phyloP scores from a whole-genome alignment of 1,284 basidiomycete genomes.

The Kwoniella shivajii region DNA sequence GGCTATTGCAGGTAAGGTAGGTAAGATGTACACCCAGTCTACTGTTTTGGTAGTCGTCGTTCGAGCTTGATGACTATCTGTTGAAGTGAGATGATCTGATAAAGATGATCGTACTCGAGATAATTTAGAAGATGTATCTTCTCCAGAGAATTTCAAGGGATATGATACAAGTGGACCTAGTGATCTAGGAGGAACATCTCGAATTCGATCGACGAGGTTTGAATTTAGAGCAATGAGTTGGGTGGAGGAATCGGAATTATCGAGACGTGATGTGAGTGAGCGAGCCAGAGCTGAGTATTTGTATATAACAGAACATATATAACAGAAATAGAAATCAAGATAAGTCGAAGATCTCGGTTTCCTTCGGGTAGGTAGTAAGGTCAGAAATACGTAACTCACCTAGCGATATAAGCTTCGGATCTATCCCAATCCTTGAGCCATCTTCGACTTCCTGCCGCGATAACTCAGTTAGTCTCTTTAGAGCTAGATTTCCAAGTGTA shows the following conservation, averaged over 20 bases:
- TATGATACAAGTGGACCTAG: conserved; percentile 73
- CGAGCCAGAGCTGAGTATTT: conserved; percentile 20
- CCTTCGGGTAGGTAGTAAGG: no score
- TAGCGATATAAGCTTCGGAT: conserved; percentile 79
- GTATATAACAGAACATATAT: no score
- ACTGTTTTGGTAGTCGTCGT: background rate
- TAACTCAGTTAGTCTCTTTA: background rate
- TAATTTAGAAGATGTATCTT: conserved; percentile 44
- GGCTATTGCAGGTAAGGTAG: conserved; percentile 59
- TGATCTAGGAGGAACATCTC: conserved; percentile 70
- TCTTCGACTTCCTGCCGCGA: conserved; percentile 59
- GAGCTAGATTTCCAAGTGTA: background rate
- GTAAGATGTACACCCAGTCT: conserved; percentile 53
- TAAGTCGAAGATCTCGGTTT: no score
- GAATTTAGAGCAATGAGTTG: conserved; percentile 61
- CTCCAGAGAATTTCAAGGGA: conserved; percentile 71
- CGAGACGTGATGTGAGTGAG: conserved; percentile 26
- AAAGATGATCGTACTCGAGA: conserved; percentile 40
- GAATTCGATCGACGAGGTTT: conserved; percentile 85
- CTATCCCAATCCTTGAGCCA: conserved; percentile 72
- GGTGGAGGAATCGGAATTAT: conserved; percentile 62
- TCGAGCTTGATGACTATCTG: conserved; percentile 5
- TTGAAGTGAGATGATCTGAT: conserved; percentile 34
- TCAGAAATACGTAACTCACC: conserved; percentile 49
- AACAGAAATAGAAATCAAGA: no score